Base-by-base conservation (phyloP, 805 yeast genomes). In the Saccharomycopsis synnaedendra region DNA sequence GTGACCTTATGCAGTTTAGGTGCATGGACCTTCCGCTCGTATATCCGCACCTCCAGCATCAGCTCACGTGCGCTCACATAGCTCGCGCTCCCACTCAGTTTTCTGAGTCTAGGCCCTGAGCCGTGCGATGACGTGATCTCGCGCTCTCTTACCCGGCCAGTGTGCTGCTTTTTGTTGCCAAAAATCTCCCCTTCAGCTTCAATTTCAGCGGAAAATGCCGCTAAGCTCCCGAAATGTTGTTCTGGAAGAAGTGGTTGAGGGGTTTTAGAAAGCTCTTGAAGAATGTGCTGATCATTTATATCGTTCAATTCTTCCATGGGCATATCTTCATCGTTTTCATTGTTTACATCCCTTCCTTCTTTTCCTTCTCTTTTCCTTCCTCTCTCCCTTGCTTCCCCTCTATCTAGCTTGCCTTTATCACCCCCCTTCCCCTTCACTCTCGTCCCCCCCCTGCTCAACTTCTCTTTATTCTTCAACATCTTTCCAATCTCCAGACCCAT, bases 401-500 rank as follows among this genome's bases (percentile, higher is more conserved):
- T 52, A 36, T 50, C 52, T 41, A 6, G 3, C 2, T 3, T 41
- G 6, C n/a, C n/a, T n/a, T 34, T 34, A 9, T 34, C 36, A 8
- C 8, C 36, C 8, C 10, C 8, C 36, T 34, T 34, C n/a, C 10
- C 8, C 8, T 19, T 8, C 6, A 42, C 36, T 19, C 19, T 19
- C 19, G 19, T 30, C 8, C 36, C 31, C 7, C 19, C 4, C 4
- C 28, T 19, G 41, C 54, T 53, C 5, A 52, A 39, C 32, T 52
- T 50, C 32, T 49, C 41, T 32, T 53, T 53, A 31, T 68, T 59
- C 48, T 58, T 63, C 56, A 68, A 56, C 34, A 71, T 69, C 48
- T 63, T 60, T 53, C 66, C 63, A 6, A 71, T 69, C 46, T 71
- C 75, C 10, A 64, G 60, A 49, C 70, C 72, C 74, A 71, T 71